Base-by-base conservation (phyloP, 2,329 filamentous ascomycete genomes). In the Nemania sp. region DNA sequence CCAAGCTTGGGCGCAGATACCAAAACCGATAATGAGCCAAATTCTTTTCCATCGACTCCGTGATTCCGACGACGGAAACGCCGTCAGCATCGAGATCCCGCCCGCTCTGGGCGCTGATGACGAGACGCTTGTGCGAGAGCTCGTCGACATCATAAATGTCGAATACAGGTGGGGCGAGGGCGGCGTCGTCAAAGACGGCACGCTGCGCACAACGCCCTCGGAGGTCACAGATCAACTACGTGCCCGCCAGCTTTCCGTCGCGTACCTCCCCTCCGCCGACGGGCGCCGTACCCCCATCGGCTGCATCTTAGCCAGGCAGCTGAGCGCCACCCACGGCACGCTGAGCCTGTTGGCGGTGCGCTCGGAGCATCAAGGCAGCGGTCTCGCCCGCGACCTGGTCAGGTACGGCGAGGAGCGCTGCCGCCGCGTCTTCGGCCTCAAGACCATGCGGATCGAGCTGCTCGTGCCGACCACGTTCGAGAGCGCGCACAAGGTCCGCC, bases 141-240 rank as follows among this genome's bases (percentile, higher is more conserved):
- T 58, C 32, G 34, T 25, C 40, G 18, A 35, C 18, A 47, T 53
- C 20, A 58, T 58, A 20, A 53, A 53, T 32, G 20, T 32, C 17
- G 55, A 58, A 13, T 58, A 58, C 42, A 25, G 55, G 5, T 53
- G 55, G 55, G 48, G 48, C 11, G 55, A 58, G 29, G 55, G 40
- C 11, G 55, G 55, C 12, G 49, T 58, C 10, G 55, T 58, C 34
- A 17, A 21, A 4, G 55, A 58, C 42, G 55, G 55, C 40, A 58
- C 55, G 20, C 1, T 25, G 35, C 48, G 55, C 40, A 48, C 40
- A 6, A 58, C 55, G 2, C 5, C 25, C 32, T 29, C 48, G 12
- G 55, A 58, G 15, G 48, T 58, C 5, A 32, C 40, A 12, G 40
- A 42, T 13, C 49, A 53, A n/a, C 34, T 58, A 7, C 55, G 55